Base-by-base conservation (phyloP, 2,329 filamentous ascomycete species). In the Teratosphaeriaceae sp. region DNA sequence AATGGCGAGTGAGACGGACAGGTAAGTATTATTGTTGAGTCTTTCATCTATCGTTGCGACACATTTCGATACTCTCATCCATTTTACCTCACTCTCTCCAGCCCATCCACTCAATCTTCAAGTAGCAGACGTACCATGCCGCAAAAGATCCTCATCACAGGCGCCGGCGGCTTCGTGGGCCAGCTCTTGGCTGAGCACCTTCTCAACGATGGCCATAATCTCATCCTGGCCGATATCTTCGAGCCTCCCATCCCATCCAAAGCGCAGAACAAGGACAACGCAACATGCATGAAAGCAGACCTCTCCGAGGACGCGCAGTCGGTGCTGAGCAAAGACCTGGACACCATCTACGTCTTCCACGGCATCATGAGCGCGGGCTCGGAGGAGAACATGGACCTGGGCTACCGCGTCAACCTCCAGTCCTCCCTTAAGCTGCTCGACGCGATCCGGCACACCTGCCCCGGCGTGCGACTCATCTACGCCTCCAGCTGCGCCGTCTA, bases 361-460 rank as follows among this genome's bases (percentile, higher is more conserved):
- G 73, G 73, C 22, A 75, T 76, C 59, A 75, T 75, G 73, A 73
- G 69, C 34, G 69, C 70, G 36, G 72, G 70, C 48, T 65, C 67
- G 15, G 73, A 76, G 54, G 66, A 65, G n/a, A 67, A 76, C 45
- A 70, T 75, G 48, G 71, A 74, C 31, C 60, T 75, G 12, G 73
- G 73, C 12, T 66, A 74, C 50, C 61, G 58, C 12, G 71, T 75
- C 26, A 75, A 75, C 47, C 62, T 75, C n/a, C 69, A 73, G 53
- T 61, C 66, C 19, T 70, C 66, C 1, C 58, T 71, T 11, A 64
- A 65, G 37, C 67, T 75, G 30, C 63, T 76, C n/a, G 72, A 75
- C 45, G 61, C 66, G 21, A 59, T 75, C 24, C 69, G 71, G 13
- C 50, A 54, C 13, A 67, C 61, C 8, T 66, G 65, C 46, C 69